Conservation (phyloP, 23 red algal species). For the Gracilaria vermiculophylla region DNA sequence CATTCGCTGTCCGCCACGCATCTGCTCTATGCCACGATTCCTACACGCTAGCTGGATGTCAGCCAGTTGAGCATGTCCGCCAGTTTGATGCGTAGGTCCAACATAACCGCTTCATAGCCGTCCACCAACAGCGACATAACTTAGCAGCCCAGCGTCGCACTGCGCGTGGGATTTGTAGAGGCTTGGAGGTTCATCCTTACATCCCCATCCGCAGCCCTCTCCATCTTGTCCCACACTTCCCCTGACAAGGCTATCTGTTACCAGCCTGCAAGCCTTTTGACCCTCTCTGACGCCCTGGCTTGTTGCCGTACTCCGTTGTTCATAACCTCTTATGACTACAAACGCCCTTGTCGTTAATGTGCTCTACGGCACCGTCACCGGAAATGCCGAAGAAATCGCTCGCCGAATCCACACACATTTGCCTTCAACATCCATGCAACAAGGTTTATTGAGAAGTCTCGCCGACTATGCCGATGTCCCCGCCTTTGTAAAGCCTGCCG, state of each 20-base stretch:
- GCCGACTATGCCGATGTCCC: constrained; percentile 52
- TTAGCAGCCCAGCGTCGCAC: no score
- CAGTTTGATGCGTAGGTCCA: no score
- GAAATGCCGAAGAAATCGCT: constrained; percentile 81
- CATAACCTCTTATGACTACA: not conserved
- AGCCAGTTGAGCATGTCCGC: no score
- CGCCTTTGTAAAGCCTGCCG: constrained; percentile 20
- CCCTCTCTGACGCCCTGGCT: not conserved
- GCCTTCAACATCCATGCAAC: not conserved
- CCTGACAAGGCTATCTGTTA: not conserved
- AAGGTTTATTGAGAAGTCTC: constrained; percentile 49
- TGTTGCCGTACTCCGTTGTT: not conserved
- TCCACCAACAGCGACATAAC: no score
- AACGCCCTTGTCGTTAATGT: constrained; percentile 48
- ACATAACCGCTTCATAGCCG: no score
- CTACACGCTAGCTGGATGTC: no score
- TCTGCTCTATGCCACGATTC: no score
- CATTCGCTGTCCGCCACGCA: no score
- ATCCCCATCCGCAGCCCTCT: no score
- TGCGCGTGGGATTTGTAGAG: no score
- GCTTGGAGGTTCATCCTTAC: no score
- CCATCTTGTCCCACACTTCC: no score
- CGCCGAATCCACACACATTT: constrained; percentile 70
- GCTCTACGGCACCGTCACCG: constrained; percentile 72
- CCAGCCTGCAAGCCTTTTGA: not conserved